Evolutionary conservation across 2,329 filamentous ascomycete species (phyloP).

Genomic region (Fusarium xyrophilum): DNA sequence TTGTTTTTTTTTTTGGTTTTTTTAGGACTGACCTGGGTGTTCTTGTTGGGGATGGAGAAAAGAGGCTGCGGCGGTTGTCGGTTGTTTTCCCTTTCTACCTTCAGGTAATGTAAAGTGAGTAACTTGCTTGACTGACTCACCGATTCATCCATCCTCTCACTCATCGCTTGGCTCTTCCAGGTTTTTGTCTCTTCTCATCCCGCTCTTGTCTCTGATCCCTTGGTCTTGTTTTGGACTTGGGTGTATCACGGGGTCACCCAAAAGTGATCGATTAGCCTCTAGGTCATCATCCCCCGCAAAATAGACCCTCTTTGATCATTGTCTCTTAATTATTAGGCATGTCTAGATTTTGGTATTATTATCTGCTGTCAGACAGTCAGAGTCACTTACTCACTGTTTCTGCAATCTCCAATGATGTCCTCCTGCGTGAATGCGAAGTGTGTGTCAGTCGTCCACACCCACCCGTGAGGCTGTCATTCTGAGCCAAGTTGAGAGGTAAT

Average conservation of each 20-base stretch:
- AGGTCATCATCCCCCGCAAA: conserved; percentile 15
- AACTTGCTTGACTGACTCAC: conserved; percentile 12
- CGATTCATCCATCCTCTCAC: not conserved
- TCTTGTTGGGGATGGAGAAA: not conserved
- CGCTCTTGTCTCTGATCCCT: conserved; percentile 6
- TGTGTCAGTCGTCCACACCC: conserved; percentile 31
- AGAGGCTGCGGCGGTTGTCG: conserved; percentile 20
- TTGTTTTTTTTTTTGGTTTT: not conserved
- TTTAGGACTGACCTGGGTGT: no score
- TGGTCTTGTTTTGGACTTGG: not conserved
- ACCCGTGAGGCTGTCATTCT: conserved; percentile 24
- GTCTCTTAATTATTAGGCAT: not conserved
- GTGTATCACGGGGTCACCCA: conserved; percentile 33
- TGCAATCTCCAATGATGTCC: conserved; percentile 3
- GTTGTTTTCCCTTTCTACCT: conserved; percentile 7
- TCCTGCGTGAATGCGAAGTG: conserved; percentile 23
- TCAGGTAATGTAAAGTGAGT: not conserved
- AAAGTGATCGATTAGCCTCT: conserved; percentile 20
- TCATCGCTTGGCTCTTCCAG: conserved; percentile 2
- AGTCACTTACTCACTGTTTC: conserved; percentile 1
- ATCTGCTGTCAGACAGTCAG: not conserved
- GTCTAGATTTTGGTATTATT: not conserved
- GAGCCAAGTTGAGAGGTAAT: conserved; percentile 8
- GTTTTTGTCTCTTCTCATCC: conserved; percentile 4
- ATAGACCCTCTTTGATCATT: conserved; percentile 1